Evolutionary conservation across 2,329 filamentous ascomycete species (phyloP).

Genomic region (Sclerotinia subarctica): DNA sequence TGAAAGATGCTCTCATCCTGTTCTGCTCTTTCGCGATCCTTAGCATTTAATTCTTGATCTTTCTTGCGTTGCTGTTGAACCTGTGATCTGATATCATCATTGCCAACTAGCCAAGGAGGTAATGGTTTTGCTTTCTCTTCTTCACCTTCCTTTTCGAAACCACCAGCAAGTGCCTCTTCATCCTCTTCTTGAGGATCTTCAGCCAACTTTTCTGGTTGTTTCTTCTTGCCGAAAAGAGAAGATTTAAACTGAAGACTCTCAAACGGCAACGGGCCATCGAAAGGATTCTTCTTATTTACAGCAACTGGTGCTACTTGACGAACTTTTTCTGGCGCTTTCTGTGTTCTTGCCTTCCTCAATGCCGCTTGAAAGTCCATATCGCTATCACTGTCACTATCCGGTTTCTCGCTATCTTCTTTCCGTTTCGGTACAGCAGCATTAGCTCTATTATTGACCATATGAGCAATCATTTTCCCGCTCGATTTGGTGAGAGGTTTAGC

Average conservation of each 20-base stretch:
- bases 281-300: slow-evolving; percentile 59
- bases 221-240: slow-evolving; percentile 51
- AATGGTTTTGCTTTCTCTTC: slow-evolving; percentile 49
- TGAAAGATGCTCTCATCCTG: slow-evolving; percentile 53
- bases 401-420: slow-evolving; percentile 35
- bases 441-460: slow-evolving; percentile 70
- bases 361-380: slow-evolving; percentile 79
- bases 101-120: slow-evolving; percentile 70
- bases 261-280: slow-evolving; percentile 84
- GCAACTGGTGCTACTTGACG: slow-evolving; percentile 40
- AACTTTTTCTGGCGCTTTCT: slow-evolving; percentile 47
- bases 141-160: slow-evolving; percentile 40
- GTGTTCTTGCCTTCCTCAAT: slow-evolving; percentile 66
- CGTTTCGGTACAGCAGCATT: slow-evolving; percentile 56
- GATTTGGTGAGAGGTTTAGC: slow-evolving; percentile 51
- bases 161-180: slow-evolving; percentile 40
- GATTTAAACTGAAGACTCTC: slow-evolving; percentile 75
- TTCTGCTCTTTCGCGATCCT: slow-evolving; percentile 55
- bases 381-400: slow-evolving; percentile 58
- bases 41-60: slow-evolving; percentile 60
- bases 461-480: slow-evolving; percentile 63
- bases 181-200: slow-evolving; percentile 29
- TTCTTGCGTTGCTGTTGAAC: slow-evolving; percentile 56
- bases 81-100: slow-evolving; percentile 62
- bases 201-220: slow-evolving; percentile 27